Base-by-base conservation (phyloP, 306 rosid genomes). In the Ammopiptanthus mongolicus region DNA sequence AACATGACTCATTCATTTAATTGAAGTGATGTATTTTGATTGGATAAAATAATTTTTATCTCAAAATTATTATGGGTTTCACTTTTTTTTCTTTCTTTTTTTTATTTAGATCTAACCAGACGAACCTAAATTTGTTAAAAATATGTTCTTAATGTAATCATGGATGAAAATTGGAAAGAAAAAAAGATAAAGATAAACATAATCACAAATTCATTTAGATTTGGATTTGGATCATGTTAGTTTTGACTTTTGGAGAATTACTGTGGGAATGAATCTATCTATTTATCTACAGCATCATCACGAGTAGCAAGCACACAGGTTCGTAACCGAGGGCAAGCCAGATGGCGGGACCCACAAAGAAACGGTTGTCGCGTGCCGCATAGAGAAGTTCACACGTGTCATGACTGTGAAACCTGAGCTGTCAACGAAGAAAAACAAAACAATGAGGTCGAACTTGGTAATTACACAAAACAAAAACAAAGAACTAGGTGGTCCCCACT, bases 351-450 rank as follows among this genome's bases (percentile, higher is more conserved):
- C 89, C 97, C 91, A 69, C 80, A 62, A 8, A 15, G 71, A 81
- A 59, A 52, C 93, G 95, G 89, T 86, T 88, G 90, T 87, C 88
- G 85, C 88, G 85, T 88, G 93, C 96, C 97, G 94, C 97, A 87
- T 84, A 87, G 90, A 46, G 41, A n/a, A 69, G 2, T 34, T 74
- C 62, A 71, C 89, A 90, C 96, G 97, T 95, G 98, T 80, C 86
- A 25, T 0, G 14, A 17, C 13, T 2, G 3, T 29, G 44, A 73
- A 71, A 78, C 61, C 82, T 82, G 70, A 75, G 89, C 85, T 89
- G 94, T 85, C 83, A 67, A 57, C 59, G 5, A 25, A 70, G 34
- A 0, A 18, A 41, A 69, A 6, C 34, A 13, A 77, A 31, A 41
- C 44, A 59, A 46, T 5, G 65, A 74, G 73, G 74, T 53, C 31